Evolutionary conservation across 2,329 filamentous ascomycete genomes (phyloP).

Genomic region (Basipetospora chlamydospora): DNA sequence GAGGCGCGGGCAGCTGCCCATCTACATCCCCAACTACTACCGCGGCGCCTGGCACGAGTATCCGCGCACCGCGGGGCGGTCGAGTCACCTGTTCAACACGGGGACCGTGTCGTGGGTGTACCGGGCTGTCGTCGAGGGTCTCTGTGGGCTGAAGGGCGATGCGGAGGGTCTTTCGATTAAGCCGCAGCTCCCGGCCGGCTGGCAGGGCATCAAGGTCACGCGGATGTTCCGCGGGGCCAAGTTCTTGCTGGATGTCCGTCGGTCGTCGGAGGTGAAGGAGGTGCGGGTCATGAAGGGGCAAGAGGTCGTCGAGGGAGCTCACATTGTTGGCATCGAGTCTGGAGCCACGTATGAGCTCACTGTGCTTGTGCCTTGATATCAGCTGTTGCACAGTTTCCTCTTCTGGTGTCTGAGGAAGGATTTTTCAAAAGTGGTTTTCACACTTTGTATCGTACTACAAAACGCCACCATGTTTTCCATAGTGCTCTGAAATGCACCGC

Average conservation of each 20-base stretch:
- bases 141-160: constrained; percentile 38
- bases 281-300: constrained; percentile 25
- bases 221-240: constrained; percentile 35
- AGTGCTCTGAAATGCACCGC: too few species aligned
- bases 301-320: constrained; percentile 21
- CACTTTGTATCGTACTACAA: too few species aligned
- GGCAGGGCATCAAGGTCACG: constrained; percentile 30
- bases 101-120: constrained; percentile 43
- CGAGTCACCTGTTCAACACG: constrained; percentile 43
- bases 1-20: constrained; percentile 38
- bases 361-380: constrained; percentile 13
- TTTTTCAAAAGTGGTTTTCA: too few species aligned
- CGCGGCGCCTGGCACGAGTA: constrained; percentile 32
- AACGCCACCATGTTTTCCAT: too few species aligned
- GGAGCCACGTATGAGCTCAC: constrained; percentile 30
- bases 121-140: constrained; percentile 37
- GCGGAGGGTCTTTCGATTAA: constrained; percentile 28
- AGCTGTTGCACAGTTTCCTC: too few species aligned
- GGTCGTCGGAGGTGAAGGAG: constrained; percentile 21
- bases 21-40: constrained; percentile 46
- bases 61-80: constrained; percentile 37
- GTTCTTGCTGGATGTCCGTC: constrained; percentile 29
- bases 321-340: constrained; percentile 24
- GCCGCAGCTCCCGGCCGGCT: constrained; percentile 35
- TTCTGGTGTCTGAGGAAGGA: too few species aligned